Percentiles rank a stretch among this genome's conserved stretches.
phyloP scores from a whole-genome alignment of 78 protist genomes.

The Thecamonas trahens region DNA sequence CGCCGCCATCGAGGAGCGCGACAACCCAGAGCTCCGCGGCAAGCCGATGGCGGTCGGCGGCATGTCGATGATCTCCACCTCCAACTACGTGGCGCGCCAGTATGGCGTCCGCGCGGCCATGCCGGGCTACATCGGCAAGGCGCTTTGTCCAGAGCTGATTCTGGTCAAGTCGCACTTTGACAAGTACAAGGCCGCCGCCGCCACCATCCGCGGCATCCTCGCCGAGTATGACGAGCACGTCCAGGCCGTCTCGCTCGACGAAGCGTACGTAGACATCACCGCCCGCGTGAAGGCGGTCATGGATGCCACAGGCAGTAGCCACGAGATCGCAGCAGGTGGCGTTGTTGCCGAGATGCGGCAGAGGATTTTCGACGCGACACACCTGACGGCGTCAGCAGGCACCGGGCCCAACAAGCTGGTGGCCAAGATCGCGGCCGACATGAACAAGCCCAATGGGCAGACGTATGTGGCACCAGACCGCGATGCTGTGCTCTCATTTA shows the following conservation, averaged over 20 bases:
- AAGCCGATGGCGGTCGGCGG: slow-evolving; percentile 66
- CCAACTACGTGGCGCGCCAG: slow-evolving; percentile 56
- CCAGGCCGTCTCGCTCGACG: slow-evolving; percentile 16
- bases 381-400: slow-evolving; percentile 37
- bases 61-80: slow-evolving; percentile 46
- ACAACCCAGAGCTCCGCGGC: slow-evolving; percentile 36
- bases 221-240: slow-evolving; percentile 13
- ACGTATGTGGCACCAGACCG: background rate
- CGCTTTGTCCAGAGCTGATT: slow-evolving; percentile 20
- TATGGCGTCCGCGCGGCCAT: slow-evolving; percentile 68
- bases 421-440: slow-evolving; percentile 45
- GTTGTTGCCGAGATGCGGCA: slow-evolving; percentile 29
- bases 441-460: slow-evolving; percentile 70
- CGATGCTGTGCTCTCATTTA: slow-evolving; percentile 10
- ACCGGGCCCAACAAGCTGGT: slow-evolving; percentile 27
- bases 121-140: slow-evolving; percentile 45
- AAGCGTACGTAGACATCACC: slow-evolving; percentile 47
- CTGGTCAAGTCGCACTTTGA: slow-evolving; percentile 11
- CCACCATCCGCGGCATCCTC: background rate
- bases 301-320: background rate
- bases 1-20: slow-evolving; percentile 47
- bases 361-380: slow-evolving; percentile 3
- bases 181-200: slow-evolving; percentile 4
- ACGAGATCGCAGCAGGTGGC: background rate
- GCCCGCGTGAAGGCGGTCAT: background rate